Evolutionary conservation across 2,329 filamentous ascomycete species (phyloP), one percentile per base, ranked within the genome.

Genomic region (Alternaria sp.): DNA sequence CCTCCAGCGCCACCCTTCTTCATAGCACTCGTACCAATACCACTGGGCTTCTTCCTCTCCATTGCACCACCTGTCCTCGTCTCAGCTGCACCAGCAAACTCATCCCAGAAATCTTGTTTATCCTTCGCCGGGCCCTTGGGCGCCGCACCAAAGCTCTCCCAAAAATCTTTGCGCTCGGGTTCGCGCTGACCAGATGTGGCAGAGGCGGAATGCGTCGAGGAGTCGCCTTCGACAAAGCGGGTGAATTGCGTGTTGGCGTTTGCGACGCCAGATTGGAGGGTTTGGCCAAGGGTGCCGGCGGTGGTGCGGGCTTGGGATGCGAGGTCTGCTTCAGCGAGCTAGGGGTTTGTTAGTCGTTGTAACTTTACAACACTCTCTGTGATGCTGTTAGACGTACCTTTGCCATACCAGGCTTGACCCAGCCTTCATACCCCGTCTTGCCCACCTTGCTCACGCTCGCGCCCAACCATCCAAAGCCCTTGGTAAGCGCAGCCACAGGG

Each of bases 381-480:
- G 10, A 17, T 17, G 28, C 23, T 34, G 44, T 48, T 41, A 21
- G 33, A 71, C 83, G 61, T 83, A 93, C 90, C 86, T 93, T 91
- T 73, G 92, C 90, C 61, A 95, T 92, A 28, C 93, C 95, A 9
- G 95, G 95, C 79, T 96, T 93, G 53, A 99, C 92, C 80, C 92
- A 97, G 33, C 90, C 87, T 67, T 95, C 90, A 76, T 97, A 96
- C 24, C 97, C 90, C 14, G 87, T 91, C 82, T 96, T 96, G 36
- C 93, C 95, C 65, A 91, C 91, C 83, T 95, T 97, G 26, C 88
- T 88, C 40, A 98, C 92, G 11, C 92, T 93, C 33, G 87, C 90
- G 17, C 92, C 86, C 72, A 98, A 92, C 93, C 95, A 98, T 8
- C 94, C 94, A 71, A 98, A 96, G 0, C 94, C 91, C 79, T 96